These are phyloP conservation scores for Paecilomyces niveus DNA, from an alignment of 2,329 filamentous ascomycete species.

Conservation along the genomic window DNA sequence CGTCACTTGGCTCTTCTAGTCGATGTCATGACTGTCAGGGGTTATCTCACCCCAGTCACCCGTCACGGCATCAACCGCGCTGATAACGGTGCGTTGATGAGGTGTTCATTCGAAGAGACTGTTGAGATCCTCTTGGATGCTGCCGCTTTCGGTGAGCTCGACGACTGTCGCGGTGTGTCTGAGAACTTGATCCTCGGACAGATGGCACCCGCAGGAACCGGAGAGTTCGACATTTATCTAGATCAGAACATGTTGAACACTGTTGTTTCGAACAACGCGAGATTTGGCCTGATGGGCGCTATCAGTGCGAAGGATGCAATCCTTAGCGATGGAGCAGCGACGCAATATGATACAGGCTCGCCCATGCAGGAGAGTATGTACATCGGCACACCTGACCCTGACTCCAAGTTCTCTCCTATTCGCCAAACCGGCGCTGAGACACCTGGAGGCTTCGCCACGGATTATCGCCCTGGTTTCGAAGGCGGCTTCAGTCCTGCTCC, in stretches of 20 bases:
- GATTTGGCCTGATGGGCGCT: constrained; percentile 72
- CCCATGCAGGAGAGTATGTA: constrained; percentile 55
- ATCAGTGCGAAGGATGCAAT: constrained; percentile 69
- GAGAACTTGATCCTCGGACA: constrained; percentile 99
- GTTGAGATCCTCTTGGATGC: constrained; percentile 97
- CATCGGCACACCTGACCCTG: constrained; percentile 56
- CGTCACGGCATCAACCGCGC: constrained; percentile 98
- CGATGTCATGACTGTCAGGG: constrained; percentile 96
- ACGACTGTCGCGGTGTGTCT: constrained; percentile 95
- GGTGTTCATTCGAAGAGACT: constrained; percentile 98
- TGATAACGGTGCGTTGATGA: constrained; percentile 96
- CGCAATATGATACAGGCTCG: constrained; percentile 76
- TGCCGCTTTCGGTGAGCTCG: constrained; percentile 86
- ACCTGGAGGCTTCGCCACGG: constrained; percentile 53
- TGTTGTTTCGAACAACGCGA: constrained; percentile 85
- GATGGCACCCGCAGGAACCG: constrained; percentile 93
- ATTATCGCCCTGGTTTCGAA: constrained; percentile 62
- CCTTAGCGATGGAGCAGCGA: constrained; percentile 72
- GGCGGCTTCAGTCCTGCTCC: constrained; percentile 60
- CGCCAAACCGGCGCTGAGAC: constrained; percentile 59
- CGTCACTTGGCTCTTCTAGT: constrained; percentile 91
- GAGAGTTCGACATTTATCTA: constrained; percentile 87
- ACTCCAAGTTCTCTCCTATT: constrained; percentile 64
- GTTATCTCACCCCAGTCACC: constrained; percentile 90
- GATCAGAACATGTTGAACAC: constrained; percentile 95